phyloP scores from a whole-genome alignment of 192 early-diverging fungal genomes.

The Backusella morwellensis region DNA sequence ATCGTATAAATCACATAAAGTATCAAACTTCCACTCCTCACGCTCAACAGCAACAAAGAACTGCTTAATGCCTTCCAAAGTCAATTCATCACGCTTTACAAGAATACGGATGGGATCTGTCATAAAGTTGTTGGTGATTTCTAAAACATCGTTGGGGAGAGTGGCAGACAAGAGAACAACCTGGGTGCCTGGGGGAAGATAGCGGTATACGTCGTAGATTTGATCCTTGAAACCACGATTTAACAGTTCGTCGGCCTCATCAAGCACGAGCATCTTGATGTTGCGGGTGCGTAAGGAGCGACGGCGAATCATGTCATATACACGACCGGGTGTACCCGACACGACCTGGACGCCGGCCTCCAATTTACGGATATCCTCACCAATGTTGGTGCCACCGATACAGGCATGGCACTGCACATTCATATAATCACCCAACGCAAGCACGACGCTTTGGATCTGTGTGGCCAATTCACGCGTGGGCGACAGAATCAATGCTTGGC shows the following conservation, averaged over 20 bases:
- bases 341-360: constrained; percentile 93
- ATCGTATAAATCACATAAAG: constrained; percentile 96
- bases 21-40: constrained; percentile 99
- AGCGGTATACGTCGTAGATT: constrained; percentile 92
- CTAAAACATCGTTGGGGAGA: constrained; percentile 91
- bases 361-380: constrained; percentile 92
- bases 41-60: constrained; percentile 97
- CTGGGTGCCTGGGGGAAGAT: constrained; percentile 88
- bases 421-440: constrained; percentile 97
- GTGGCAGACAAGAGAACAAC: constrained; percentile 93
- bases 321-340: constrained; percentile 92
- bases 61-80: constrained; percentile 98
- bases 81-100: constrained; percentile 99
- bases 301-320: constrained; percentile 96
- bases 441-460: constrained; percentile 91
- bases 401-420: constrained; percentile 94
- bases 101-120: constrained; percentile 91
- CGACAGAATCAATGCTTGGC: constrained; percentile 89
- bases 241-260: constrained; percentile 97
- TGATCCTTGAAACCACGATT: constrained; percentile 97
- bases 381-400: constrained; percentile 90
- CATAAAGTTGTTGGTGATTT: constrained; percentile 98
- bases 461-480: constrained; percentile 96
- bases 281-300: constrained; percentile 74
- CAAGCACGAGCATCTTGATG: constrained; percentile 95